Percentiles rank a stretch among this genome's conserved stretches.
These are phyloP conservation scores for Rhodofomes roseus DNA, from an alignment of 1,284 basidiomycete species.

Conservation along the genomic window DNA sequence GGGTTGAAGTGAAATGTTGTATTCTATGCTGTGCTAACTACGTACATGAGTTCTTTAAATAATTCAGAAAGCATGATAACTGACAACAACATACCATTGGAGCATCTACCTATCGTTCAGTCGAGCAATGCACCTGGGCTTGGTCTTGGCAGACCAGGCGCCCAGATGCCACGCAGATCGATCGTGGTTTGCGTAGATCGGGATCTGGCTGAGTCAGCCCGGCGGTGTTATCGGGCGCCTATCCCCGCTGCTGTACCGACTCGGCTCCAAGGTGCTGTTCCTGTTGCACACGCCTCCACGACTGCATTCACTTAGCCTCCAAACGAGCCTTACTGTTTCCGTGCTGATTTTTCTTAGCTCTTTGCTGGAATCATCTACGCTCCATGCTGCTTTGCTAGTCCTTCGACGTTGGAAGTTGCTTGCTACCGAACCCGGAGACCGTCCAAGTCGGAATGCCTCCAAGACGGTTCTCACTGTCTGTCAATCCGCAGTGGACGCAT, in stretches of 20 bases:
- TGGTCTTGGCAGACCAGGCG: no score
- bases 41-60: neutral
- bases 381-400: neutral
- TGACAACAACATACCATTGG: no score
- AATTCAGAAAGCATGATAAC: no score
- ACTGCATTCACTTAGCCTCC: neutral
- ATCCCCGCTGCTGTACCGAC: neutral
- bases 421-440: no score
- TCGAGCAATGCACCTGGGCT: no score
- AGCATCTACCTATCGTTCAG: no score
- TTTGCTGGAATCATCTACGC: neutral
- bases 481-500: slow-evolving; percentile 56
- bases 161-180: neutral
- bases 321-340: neutral
- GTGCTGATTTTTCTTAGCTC: neutral
- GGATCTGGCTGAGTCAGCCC: neutral
- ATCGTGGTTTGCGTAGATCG: neutral
- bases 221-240: neutral
- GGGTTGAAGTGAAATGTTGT: neutral
- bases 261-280: neutral
- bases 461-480: slow-evolving; percentile 27
- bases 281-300: neutral
- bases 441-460: slow-evolving; percentile 20
- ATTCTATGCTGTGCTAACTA: neutral
- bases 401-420: neutral